Base-by-base conservation (phyloP, 768 basidiomycete species). In the Mycena leptocephala region DNA sequence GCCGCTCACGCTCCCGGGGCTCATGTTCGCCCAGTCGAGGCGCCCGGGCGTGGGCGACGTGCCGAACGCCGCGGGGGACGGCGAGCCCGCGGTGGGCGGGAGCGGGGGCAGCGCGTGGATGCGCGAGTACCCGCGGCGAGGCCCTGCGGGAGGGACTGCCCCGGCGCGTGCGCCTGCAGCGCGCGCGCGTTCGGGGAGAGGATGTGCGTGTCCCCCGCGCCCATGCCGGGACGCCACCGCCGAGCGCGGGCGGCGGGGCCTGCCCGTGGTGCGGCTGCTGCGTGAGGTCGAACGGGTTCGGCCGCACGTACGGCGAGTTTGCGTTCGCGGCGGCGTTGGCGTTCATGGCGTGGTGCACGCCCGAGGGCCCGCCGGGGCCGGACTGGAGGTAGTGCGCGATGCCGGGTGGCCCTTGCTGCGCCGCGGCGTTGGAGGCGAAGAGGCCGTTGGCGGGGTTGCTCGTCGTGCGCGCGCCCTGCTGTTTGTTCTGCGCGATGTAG, bases 71-170 rank as follows among this genome's bases (percentile, higher is more conserved):
- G 37, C 87, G 83, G n/a, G 88, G 26, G 74, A 71, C 22, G 74
- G 72, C 22, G 43, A 64, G 46, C 74, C 86, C 3, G 83, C 84
- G 24, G 87, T 70, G 66, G 85, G 81, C 1, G 89, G 88, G 1
- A 86, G 81, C 3, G 89, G 89, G 5, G 90, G 90, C 14, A 90
- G 86, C 1, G 97, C 94, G 79, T 99, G 97, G 72, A 99, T 94
- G 72, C 97, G 90, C 33, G 95, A 97, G 81, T 97, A 93, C 97
- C 97, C 0, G 96, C 96, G 0, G 97, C 97, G 33, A 99, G 90
- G 39, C 97, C 97, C 70, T 97, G 96, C 1, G 97, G 97, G 16
- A 98, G 88, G 84, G 93, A 94, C 85, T 97, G 96, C 2, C 97
- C 97, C 0, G 97, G 97, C 1, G 96, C 96, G 78, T 97, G 97